Conservation (phyloP, 1,139 yeast species). For the Geotrichum carabidarum region DNA sequence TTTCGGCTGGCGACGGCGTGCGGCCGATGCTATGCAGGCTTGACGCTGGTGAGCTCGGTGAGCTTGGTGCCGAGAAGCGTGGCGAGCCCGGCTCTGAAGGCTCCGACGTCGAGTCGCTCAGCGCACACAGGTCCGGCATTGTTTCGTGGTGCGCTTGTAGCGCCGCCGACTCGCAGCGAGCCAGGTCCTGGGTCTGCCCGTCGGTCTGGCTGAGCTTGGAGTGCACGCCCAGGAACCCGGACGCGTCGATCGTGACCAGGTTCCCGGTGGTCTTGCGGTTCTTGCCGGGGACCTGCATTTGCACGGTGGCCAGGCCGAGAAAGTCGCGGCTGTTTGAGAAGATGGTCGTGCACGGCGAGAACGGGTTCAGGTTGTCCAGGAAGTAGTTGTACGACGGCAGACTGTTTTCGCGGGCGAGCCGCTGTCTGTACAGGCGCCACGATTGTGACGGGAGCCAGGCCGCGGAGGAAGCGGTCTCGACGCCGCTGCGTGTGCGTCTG, state of each 20-base stretch:
- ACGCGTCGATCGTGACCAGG: conserved; percentile 29
- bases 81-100: no score
- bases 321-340: conserved; percentile 34
- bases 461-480: background rate
- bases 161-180: no score
- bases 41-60: no score
- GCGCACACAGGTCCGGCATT: no score
- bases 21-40: no score
- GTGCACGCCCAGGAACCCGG: conserved; percentile 33
- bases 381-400: conserved; percentile 31
- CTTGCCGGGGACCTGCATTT: background rate
- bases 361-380: conserved; percentile 25
- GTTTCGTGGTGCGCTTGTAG: no score
- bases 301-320: conserved; percentile 25
- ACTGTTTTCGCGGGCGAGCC: conserved; percentile 31
- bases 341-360: conserved; percentile 28
- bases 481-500: background rate
- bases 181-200: no score
- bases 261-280: conserved; percentile 6
- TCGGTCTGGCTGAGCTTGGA: conserved; percentile 17
- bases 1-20: no score
- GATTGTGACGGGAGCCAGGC: conserved; percentile 33
- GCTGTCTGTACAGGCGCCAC: conserved; percentile 34
- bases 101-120: no score
- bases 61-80: no score